phyloP scores from a whole-genome alignment of 1,139 yeast genomes.

The Diutina sp. region DNA sequence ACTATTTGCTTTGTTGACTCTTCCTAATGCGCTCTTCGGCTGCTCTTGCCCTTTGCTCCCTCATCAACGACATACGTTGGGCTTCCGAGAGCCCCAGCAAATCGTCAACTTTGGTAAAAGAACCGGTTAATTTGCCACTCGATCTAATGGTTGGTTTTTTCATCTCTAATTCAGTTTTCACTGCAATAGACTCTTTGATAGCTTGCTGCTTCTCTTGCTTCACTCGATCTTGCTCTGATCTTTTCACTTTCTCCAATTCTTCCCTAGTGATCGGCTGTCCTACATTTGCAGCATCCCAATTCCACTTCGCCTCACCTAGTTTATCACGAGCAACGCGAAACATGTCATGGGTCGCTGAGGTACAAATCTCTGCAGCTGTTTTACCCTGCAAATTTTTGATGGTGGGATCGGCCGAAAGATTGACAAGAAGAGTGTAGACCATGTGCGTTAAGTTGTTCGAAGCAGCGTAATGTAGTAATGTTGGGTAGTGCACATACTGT shows the following conservation, averaged over 20 bases:
- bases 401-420: conserved; percentile 62
- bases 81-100: conserved; percentile 38
- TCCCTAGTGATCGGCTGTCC: conserved; percentile 55
- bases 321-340: conserved; percentile 59
- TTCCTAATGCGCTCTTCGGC: conserved; percentile 70
- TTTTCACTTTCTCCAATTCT: conserved; percentile 36
- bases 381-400: conserved; percentile 38
- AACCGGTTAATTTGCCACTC: conserved; percentile 17
- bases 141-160: conserved; percentile 18
- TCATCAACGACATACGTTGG: conserved; percentile 65
- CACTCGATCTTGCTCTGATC: conserved; percentile 7
- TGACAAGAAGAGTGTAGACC: conserved; percentile 50
- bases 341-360: conserved; percentile 31
- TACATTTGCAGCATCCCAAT: conserved; percentile 62
- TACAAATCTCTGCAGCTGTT: conserved; percentile 40
- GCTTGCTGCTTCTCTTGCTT: conserved; percentile 17
- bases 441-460: conserved; percentile 55
- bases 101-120: conserved; percentile 10
- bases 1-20: background rate
- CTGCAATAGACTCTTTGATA: conserved; percentile 28
- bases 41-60: conserved; percentile 94
- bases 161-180: conserved; percentile 25
- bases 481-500: conserved; percentile 48
- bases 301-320: conserved; percentile 56
- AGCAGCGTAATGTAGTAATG: conserved; percentile 70